phyloP scores from a whole-genome alignment of 148 eudicot species.

The Rhododendron mucronatum region DNA sequence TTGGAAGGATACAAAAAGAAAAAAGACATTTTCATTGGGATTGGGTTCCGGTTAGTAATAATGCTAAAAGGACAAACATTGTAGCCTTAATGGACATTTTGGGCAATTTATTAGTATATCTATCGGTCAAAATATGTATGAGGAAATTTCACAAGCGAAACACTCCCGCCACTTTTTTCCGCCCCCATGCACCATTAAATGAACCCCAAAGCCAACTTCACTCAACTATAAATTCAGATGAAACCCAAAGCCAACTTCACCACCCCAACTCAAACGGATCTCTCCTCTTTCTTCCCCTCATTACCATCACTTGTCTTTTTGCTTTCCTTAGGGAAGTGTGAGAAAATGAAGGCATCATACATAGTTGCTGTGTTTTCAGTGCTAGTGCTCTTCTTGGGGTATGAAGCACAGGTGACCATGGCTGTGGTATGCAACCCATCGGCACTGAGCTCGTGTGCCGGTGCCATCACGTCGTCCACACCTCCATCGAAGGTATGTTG shows the following conservation, averaged over 20 bases:
- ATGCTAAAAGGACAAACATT: no score
- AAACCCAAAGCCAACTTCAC: not conserved
- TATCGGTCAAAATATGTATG: no score
- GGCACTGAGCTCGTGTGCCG: conserved; percentile 40
- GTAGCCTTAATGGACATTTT: no score
- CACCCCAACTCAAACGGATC: no score
- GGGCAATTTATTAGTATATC: no score
- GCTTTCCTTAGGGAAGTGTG: not conserved
- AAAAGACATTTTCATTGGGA: no score
- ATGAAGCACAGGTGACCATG: conserved; percentile 15
- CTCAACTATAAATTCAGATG: conserved; percentile 12
- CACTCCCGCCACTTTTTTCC: no score
- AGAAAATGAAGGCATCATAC: conserved; percentile 9
- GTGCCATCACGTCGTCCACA: conserved; percentile 24
- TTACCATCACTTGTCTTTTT: not conserved
- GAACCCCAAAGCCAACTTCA: no score
- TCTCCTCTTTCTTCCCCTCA: not conserved
- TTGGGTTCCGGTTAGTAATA: no score
- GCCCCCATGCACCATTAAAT: no score
- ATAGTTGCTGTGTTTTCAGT: conserved; percentile 8
- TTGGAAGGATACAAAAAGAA: no score
- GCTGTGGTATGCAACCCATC: conserved; percentile 43
- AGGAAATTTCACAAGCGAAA: no score
- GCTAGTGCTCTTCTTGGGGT: conserved; percentile 18
- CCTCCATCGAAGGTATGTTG: conserved; percentile 43